Evolutionary conservation across 371 early-diverging fungal genomes (phyloP).

Genomic region (Mortierella sp.): DNA sequence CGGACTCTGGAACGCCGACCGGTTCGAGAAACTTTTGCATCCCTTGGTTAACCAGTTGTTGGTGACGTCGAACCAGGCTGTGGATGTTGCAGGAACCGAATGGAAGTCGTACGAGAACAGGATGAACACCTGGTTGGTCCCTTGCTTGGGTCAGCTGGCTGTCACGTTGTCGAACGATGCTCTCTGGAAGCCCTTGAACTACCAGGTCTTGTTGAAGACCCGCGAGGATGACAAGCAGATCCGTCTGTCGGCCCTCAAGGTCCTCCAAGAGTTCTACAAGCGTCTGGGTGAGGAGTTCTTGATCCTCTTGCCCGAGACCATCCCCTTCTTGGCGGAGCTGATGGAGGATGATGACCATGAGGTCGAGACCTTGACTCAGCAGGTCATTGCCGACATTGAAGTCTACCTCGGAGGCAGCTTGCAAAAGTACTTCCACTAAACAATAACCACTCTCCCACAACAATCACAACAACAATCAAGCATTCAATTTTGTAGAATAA

Average conservation of each 20-base stretch:
- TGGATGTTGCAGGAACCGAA: constrained; percentile 47
- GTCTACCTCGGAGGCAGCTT: constrained; percentile 90
- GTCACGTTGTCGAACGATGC: constrained; percentile 84
- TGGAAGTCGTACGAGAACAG: constrained; percentile 62
- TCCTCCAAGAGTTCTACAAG: constrained; percentile 85
- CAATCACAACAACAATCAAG: too few species aligned
- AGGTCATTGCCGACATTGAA: constrained; percentile 90
- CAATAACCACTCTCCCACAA: not conserved
- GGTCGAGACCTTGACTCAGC: constrained; percentile 86
- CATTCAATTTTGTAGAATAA: not conserved
- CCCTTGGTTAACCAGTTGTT: constrained; percentile 83
- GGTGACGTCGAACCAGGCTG: constrained; percentile 63
- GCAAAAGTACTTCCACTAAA: constrained; percentile 81
- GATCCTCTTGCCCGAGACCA: constrained; percentile 93
- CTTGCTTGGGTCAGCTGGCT: constrained; percentile 88
- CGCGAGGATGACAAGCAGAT: constrained; percentile 79
- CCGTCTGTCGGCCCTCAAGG: constrained; percentile 80
- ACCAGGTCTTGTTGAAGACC: constrained; percentile 82
- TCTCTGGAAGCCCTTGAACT: constrained; percentile 91
- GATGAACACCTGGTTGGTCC: constrained; percentile 78
- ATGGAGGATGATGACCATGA: constrained; percentile 89
- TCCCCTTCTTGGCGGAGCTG: constrained; percentile 95
- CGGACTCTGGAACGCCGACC: constrained; percentile 79
- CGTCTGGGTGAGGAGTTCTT: constrained; percentile 94
- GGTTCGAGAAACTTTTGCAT: constrained; percentile 79